Base-by-base conservation (phyloP, 2,329 filamentous ascomycete species). In the Trichoderma sp. region DNA sequence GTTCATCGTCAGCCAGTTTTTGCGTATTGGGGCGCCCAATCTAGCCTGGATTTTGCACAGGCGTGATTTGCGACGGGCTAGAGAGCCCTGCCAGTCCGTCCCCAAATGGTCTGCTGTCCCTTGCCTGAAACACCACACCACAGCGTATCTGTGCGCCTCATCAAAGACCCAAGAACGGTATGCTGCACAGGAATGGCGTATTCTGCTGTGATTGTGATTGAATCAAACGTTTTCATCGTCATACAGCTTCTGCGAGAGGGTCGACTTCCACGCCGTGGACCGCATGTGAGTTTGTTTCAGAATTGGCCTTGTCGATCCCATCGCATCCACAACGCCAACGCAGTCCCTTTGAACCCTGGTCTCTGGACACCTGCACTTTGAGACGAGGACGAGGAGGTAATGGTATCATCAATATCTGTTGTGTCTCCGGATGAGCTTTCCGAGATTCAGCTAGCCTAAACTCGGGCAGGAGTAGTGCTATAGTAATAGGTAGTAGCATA, bases 1-100 rank as follows among this genome's bases (percentile, higher is more conserved):
- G 31, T 55, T 35, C 53, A 66, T 66, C 37, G 53, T 43, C 68
- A 64, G 68, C 68, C 60, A 69, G 27, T 55, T 57, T 69, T 49
- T 69, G 68, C 68, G 55, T 53, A 60, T 43, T 1, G 33, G 33
- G 33, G 11, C 21, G 35, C 59, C 67, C 49, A 49, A 58, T 31
- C 33, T 68, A 65, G 62, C 24, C 40, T 37, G 24, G 21, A 52
- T 60, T 60, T 35, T 40, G 43, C 56, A 60, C 55, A 35, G 53
- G 53, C 35, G 37, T 27, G 33, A 37, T 57, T 57, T 56, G 62
- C 64, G 40, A 60, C 52, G 40, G 16, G 33, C 43, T 40, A 55
- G 27, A 55, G 27, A 21, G 40, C 40, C 21, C 49, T 49, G 43
- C 35, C 53, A 40, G 40, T 55, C 24, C 33, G 7, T 19, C 16